Evolutionary conservation across 768 basidiomycete species (phyloP).

Genomic region (Boletus fagicola): DNA sequence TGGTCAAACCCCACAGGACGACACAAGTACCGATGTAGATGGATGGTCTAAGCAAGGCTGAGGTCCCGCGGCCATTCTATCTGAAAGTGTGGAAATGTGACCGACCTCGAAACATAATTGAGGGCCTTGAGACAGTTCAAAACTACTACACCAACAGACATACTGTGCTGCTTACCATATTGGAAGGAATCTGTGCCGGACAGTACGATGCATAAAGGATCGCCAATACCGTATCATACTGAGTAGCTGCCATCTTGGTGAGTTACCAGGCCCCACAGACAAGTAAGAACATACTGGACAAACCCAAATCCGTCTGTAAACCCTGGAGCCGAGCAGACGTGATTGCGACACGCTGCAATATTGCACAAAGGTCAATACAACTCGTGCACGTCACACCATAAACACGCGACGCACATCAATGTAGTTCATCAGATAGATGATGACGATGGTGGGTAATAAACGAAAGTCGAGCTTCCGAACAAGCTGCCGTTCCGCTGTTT

Average conservation of each 20-base stretch:
- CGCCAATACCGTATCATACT: conserved; percentile 55
- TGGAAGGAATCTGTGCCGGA: conserved; percentile 49
- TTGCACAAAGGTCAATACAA: neutral
- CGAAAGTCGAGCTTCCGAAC: conserved; percentile 56
- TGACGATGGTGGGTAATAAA: conserved; percentile 53
- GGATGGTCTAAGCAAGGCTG: conserved; percentile 45
- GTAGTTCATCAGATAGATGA: conserved; percentile 67
- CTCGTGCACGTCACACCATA: neutral
- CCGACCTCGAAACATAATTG: conserved; percentile 51
- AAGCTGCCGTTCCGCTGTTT: conserved; percentile 31
- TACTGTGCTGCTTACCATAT: conserved; percentile 2
- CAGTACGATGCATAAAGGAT: conserved; percentile 60
- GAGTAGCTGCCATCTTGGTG: conserved; percentile 39
- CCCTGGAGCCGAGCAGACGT: conserved; percentile 51
- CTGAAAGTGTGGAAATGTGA: neutral
- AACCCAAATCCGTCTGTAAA: conserved; percentile 46
- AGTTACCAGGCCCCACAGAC: neutral
- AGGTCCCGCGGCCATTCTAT: neutral
- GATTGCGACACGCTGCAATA: conserved; percentile 45
- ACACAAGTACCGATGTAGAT: conserved; percentile 61
- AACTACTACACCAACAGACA: neutral
- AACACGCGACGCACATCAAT: conserved; percentile 50
- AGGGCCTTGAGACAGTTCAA: conserved; percentile 40
- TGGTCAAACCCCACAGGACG: conserved; percentile 62
- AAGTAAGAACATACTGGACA: conserved; percentile 36